Conservation (phyloP, 306 rosid species). For the Vigna angularis region DNA sequence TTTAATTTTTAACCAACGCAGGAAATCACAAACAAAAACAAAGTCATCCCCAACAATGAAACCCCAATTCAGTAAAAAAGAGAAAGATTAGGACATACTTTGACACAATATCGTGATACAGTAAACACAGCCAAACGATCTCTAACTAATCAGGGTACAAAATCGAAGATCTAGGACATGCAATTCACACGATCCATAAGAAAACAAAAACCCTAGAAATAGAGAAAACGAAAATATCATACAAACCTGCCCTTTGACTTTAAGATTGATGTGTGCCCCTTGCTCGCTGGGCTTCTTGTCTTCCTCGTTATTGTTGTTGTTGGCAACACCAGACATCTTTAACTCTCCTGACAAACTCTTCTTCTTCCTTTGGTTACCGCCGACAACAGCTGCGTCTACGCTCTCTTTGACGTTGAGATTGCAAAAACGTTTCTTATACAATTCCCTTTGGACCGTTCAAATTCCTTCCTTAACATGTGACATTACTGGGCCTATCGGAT, state of each 20-base stretch:
- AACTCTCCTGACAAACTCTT: background rate
- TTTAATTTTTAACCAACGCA: background rate
- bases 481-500: background rate
- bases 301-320: slow-evolving; percentile 58
- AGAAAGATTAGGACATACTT: background rate
- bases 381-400: slow-evolving; percentile 14
- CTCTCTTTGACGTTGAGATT: background rate
- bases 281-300: slow-evolving; percentile 79
- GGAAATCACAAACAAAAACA: background rate
- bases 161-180: background rate
- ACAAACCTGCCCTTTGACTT: slow-evolving; percentile 87
- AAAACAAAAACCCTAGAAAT: slow-evolving; percentile 37
- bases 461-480: background rate
- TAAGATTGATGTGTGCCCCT: slow-evolving; percentile 79
- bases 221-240: background rate
- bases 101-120: background rate
- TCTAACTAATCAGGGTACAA: too few species aligned
- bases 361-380: slow-evolving; percentile 22
- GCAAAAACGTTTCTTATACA: background rate
- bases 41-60: background rate
- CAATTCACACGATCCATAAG: background rate
- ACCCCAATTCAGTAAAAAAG: background rate
- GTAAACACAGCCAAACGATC: background rate
- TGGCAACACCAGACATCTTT: slow-evolving; percentile 67
- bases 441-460: background rate